Evolutionary conservation across 306 rosid genomes (phyloP).

Genomic region (Cucurbita maxima): DNA sequence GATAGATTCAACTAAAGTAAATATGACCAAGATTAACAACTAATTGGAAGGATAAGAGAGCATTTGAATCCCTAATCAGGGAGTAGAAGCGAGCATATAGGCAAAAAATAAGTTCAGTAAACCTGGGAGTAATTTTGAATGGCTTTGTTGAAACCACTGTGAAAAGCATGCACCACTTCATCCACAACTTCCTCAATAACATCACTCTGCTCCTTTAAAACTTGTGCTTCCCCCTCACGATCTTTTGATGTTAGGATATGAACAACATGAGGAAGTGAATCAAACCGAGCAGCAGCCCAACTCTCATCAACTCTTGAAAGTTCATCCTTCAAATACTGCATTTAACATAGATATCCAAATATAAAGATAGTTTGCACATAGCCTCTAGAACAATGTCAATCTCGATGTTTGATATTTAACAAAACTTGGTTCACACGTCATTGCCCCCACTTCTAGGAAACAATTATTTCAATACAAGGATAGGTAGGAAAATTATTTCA

Average conservation of each 20-base stretch:
- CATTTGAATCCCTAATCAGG: background rate
- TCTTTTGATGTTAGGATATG: slow-evolving; percentile 96
- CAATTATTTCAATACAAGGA: background rate
- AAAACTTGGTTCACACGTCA: background rate
- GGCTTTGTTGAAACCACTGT: slow-evolving; percentile 93
- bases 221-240: slow-evolving; percentile 64
- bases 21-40: background rate
- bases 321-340: slow-evolving; percentile 82
- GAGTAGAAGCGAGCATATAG: background rate
- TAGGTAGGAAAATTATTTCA: background rate
- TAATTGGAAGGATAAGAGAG: background rate
- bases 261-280: slow-evolving; percentile 97
- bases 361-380: background rate
- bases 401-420: background rate
- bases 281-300: slow-evolving; percentile 96
- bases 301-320: slow-evolving; percentile 60
- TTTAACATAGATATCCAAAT: slow-evolving; percentile 15
- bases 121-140: slow-evolving; percentile 99
- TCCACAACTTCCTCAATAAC: slow-evolving; percentile 93
- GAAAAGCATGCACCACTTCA: slow-evolving; percentile 96
- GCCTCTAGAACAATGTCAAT: background rate
- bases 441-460: background rate
- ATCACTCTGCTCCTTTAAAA: slow-evolving; percentile 94
- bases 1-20: background rate
- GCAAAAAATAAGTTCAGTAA: slow-evolving; percentile 1